Evolutionary conservation across 441 rosid species (phyloP).

Genomic region (Gossypium schwendimanii): DNA sequence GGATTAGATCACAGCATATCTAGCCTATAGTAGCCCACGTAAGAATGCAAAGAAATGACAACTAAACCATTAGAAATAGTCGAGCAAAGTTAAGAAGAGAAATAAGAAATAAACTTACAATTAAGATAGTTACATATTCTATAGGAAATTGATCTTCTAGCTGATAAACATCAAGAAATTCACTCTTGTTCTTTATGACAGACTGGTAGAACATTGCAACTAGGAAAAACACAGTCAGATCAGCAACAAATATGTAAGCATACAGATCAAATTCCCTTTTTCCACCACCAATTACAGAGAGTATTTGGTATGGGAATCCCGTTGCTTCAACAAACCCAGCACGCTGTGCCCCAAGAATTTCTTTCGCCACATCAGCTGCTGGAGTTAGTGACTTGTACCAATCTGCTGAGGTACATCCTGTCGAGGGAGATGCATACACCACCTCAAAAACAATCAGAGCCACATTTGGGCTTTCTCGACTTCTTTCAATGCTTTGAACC

Average conservation of each 20-base stretch:
- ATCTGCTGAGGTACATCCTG: slow-evolving; percentile 63
- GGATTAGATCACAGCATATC: slow-evolving; percentile 16
- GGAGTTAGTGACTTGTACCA: slow-evolving; percentile 92
- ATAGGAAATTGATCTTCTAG: slow-evolving; percentile 98
- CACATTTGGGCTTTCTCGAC: slow-evolving; percentile 58
- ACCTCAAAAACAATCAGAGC: slow-evolving; percentile 95
- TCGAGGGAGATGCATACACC: slow-evolving; percentile 73
- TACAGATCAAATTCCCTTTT: slow-evolving; percentile 93
- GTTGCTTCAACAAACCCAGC: slow-evolving; percentile 56
- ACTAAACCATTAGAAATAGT: slow-evolving; percentile 8
- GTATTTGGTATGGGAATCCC: slow-evolving; percentile 66
- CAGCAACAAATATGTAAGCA: slow-evolving; percentile 95
- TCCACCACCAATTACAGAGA: slow-evolving; percentile 96
- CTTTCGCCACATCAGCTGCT: slow-evolving; percentile 87
- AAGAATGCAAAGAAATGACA: slow-evolving; percentile 12
- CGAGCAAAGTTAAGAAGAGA: slow-evolving; percentile 6
- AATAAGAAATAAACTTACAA: slow-evolving; percentile 43
- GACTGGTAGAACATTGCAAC: slow-evolving; percentile 89
- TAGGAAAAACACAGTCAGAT: slow-evolving; percentile 81
- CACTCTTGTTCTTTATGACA: slow-evolving; percentile 84
- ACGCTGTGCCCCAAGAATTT: slow-evolving; percentile 62
- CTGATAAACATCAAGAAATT: slow-evolving; percentile 91
- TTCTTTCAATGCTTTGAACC: slow-evolving; percentile 94
- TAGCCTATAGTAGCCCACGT: slow-evolving; percentile 4
- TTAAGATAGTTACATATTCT: slow-evolving; percentile 76